Conservation (phyloP, 169 alveolate genomes). For the Cryptosporidium parvum region DNA sequence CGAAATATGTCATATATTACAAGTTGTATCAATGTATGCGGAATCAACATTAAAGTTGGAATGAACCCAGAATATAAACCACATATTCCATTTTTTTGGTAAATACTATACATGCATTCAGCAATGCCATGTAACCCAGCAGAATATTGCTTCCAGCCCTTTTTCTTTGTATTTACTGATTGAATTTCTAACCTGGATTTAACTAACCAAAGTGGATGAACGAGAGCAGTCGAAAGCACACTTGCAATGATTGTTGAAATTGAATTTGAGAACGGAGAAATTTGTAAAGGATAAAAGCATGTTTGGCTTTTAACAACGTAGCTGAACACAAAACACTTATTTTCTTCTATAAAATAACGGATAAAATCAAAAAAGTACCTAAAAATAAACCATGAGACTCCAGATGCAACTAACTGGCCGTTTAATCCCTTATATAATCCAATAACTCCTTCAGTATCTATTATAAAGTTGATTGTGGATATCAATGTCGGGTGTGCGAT, state of each 20-base stretch:
- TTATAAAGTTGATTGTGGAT: conserved; percentile 8
- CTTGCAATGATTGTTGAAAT: conserved; percentile 62
- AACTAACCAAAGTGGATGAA: conserved; percentile 68
- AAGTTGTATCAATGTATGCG: conserved; percentile 50
- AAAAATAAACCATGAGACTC: conserved; percentile 67
- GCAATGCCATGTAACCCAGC: conserved; percentile 39
- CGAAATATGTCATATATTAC: conserved; percentile 47
- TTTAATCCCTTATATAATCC: conserved; percentile 45
- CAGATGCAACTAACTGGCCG: conserved; percentile 63
- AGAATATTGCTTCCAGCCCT: conserved; percentile 72
- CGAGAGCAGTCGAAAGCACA: conserved; percentile 37
- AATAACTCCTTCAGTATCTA: conserved; percentile 31
- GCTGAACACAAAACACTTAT: background rate
- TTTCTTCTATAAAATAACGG: conserved; percentile 19
- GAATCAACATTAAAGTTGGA: conserved; percentile 34
- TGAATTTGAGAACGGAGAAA: conserved; percentile 48
- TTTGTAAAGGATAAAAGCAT: background rate
- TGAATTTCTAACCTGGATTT: conserved; percentile 67
- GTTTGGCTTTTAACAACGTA: background rate
- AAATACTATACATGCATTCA: conserved; percentile 38
- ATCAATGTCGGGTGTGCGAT: conserved; percentile 35
- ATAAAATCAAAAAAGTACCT: conserved; percentile 46
- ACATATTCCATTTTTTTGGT: conserved; percentile 24
- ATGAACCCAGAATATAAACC: conserved; percentile 48
- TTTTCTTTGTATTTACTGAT: conserved; percentile 1